Evolutionary conservation across 805 yeast genomes (phyloP).

Genomic region (Wickerhamia fluorescens): DNA sequence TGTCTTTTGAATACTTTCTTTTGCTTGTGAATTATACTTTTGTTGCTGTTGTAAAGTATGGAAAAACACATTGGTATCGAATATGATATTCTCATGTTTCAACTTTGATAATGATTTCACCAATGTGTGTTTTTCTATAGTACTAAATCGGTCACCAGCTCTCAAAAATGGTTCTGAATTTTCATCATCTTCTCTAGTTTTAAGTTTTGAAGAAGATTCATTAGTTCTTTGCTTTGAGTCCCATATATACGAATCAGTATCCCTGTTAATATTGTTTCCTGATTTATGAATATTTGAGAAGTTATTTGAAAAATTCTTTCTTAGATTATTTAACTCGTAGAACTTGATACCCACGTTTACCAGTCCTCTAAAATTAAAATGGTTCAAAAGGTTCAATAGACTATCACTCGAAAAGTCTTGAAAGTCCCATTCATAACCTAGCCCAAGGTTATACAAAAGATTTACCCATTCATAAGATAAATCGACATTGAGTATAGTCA

Average conservation of each 20-base stretch:
- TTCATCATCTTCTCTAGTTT: too few relatives aligned
- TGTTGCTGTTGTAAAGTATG: conserved; percentile 6
- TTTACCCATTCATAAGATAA: conserved; percentile 46
- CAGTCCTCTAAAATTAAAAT: conserved; percentile 31
- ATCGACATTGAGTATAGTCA: conserved; percentile 30
- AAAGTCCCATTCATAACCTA: conserved; percentile 44
- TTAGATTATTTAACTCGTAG: conserved; percentile 18
- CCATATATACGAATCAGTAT: too few relatives aligned
- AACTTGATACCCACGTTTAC: conserved; percentile 28
- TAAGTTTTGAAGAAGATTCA: too few relatives aligned
- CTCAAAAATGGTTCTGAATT: too few relatives aligned
- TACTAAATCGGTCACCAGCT: too few relatives aligned
- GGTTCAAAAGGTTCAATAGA: conserved; percentile 33
- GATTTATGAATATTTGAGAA: too few relatives aligned
- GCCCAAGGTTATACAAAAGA: conserved; percentile 37
- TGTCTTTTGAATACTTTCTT: too few relatives aligned
- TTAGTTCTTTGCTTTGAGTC: too few relatives aligned
- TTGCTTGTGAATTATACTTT: conserved; percentile 3
- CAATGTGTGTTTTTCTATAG: conserved; percentile 11
- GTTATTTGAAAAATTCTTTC: too few relatives aligned
- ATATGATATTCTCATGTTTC: conserved; percentile 13
- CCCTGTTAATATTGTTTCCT: too few relatives aligned
- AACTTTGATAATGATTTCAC: conserved; percentile 11
- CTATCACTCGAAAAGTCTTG: conserved; percentile 28
- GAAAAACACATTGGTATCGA: conserved; percentile 9